A percentile compares a stretch with the other conserved stretches of the same genome.
These are phyloP conservation scores for Kodamaea nitidulidarum DNA, from an alignment of 805 yeast genomes.

Conservation along the genomic window DNA sequence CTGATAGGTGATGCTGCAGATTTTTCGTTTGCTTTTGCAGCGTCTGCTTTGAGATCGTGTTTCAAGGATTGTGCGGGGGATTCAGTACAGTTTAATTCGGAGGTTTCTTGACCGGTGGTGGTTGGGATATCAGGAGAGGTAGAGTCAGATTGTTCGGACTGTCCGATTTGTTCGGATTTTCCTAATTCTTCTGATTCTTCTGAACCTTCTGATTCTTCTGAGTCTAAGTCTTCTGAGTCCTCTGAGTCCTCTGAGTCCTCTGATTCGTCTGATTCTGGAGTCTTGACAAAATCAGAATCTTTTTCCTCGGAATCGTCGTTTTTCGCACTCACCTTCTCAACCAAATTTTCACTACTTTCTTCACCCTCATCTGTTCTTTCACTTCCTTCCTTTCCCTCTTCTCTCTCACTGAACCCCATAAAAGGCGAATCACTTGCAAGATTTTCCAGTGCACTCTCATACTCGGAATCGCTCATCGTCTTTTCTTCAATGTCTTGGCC, in stretches of 20 bases:
- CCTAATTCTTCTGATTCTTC: no score
- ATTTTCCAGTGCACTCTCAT: constrained; percentile 33
- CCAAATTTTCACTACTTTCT: no score
- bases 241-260: no score
- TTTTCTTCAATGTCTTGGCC: constrained; percentile 8
- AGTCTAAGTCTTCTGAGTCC: no score
- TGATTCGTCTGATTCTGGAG: not conserved
- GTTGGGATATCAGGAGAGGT: no score
- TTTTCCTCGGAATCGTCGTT: constrained; percentile 9
- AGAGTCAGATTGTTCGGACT: no score
- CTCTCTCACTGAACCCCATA: constrained; percentile 11
- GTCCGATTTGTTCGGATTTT: no score
- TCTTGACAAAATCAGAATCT: constrained; percentile 3
- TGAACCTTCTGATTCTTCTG: no score
- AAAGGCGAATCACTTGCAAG: constrained; percentile 16
- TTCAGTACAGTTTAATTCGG: no score
- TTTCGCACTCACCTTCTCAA: not conserved
- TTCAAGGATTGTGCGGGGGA: no score
- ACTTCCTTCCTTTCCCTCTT: constrained; percentile 1
- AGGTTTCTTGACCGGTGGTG: no score
- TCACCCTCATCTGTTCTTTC: not conserved
- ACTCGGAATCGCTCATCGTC: constrained; percentile 19
- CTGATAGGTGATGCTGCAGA: constrained; percentile 9
- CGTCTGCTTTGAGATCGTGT: constrained; percentile 16
- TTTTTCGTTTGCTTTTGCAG: not conserved